Percentiles rank a stretch among this genome's conserved stretches.
These are phyloP conservation scores for Raddia guianensis DNA, from an alignment of 176 grass and related monocot genomes.

Conservation along the genomic window DNA sequence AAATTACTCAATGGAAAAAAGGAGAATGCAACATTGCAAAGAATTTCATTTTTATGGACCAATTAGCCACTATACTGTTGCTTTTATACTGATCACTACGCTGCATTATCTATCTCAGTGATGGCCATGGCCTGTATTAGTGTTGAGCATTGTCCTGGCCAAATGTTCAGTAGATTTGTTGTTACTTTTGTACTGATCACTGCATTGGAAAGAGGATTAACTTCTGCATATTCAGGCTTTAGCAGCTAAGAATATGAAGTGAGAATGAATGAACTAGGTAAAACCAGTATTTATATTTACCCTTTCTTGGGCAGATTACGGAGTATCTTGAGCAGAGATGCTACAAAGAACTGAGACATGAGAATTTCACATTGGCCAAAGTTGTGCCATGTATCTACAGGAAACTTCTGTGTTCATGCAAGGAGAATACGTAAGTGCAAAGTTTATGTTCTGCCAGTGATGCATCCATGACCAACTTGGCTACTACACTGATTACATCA, in stretches of 20 bases:
- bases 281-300: conserved; percentile 11
- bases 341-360: conserved; percentile 92
- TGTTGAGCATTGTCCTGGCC: neutral
- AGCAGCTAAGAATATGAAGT: neutral
- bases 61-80: neutral
- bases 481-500: conserved; percentile 29
- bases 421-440: conserved; percentile 79
- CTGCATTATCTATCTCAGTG: neutral
- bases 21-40: neutral
- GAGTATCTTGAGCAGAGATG: conserved; percentile 85
- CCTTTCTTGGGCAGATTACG: conserved; percentile 62
- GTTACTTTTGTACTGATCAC: neutral
- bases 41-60: neutral
- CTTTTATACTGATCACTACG: neutral
- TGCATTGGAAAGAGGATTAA: conserved; percentile 9
- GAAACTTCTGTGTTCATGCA: conserved; percentile 87
- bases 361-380: conserved; percentile 70
- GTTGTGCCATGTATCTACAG: conserved; percentile 85
- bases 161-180: neutral
- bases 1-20: neutral
- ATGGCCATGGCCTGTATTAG: neutral
- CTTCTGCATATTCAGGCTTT: conserved; percentile 11
- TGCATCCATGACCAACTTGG: conserved; percentile 12
- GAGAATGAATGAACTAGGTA: neutral
- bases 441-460: conserved; percentile 23